phyloP scores from a whole-genome alignment of 2,329 filamentous ascomycete species.

The Clarireedia paspali region DNA sequence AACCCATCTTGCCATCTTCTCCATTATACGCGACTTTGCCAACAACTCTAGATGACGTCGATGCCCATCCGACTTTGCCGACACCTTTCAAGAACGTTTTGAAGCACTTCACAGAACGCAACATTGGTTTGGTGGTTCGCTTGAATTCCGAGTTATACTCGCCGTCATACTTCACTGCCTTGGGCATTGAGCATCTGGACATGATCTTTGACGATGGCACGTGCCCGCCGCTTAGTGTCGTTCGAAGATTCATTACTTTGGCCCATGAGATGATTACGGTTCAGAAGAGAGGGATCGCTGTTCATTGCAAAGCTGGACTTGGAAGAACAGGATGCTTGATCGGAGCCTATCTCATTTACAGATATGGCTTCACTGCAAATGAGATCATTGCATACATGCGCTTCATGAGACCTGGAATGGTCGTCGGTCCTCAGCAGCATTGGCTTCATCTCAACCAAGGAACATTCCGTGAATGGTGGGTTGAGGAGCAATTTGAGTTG shows the following conservation, averaged over 20 bases:
- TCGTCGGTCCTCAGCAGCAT: constrained; percentile 96
- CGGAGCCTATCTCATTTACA: constrained; percentile 94
- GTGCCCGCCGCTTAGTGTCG: constrained; percentile 80
- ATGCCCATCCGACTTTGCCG: constrained; percentile 62
- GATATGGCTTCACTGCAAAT: constrained; percentile 94
- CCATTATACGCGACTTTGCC: constrained; percentile 70
- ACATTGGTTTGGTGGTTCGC: constrained; percentile 88
- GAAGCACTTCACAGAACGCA: constrained; percentile 76
- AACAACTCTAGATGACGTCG: constrained; percentile 64
- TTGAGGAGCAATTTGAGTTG: constrained; percentile 49
- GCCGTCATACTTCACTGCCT: constrained; percentile 90
- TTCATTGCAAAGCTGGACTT: constrained; percentile 96
- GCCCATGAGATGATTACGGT: constrained; percentile 91
- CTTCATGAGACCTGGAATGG: constrained; percentile 98
- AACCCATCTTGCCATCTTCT: constrained; percentile 63
- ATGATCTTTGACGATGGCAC: constrained; percentile 99
- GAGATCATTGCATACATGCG: constrained; percentile 98
- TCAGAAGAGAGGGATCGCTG: constrained; percentile 86
- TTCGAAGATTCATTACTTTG: constrained; percentile 88
- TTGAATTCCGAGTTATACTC: constrained; percentile 95
- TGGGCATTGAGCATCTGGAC: constrained; percentile 92
- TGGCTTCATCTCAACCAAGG: constrained; percentile 98
- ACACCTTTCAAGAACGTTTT: constrained; percentile 94
- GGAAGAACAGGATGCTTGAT: constrained; percentile 94
- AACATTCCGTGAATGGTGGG: constrained; percentile 97